Base-by-base conservation (phyloP, 169 alveolate genomes). In the Plasmodium relictum region DNA sequence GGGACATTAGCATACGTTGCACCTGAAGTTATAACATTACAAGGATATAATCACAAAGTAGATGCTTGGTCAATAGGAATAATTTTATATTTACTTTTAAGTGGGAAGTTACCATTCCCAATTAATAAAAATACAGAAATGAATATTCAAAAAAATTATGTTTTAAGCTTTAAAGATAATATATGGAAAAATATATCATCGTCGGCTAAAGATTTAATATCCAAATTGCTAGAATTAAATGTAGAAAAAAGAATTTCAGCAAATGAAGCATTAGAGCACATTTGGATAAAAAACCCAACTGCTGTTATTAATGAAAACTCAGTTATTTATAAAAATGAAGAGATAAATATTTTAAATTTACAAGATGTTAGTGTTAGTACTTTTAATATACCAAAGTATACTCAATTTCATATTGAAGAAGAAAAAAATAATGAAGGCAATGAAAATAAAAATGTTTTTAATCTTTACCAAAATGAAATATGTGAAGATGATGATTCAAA, bases 21-120 rank as follows among this genome's bases (percentile, higher is more conserved):
- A 1, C 98, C 98, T 3, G 98, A 97, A 74, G 98, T 97, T 56
- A 88, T 97, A 62, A 95, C 98, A 39, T 87, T 95, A 59, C 96
- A 97, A 70, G 98, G 98, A 12, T 96, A 96, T 89, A 95, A 96
- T 85, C 98, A 96, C 50, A 94, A 95, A 88, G 97, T 93, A 42
- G 98, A 97, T 73, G 96, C 96, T 18, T 97, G 98, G 98, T 95
- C 98, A n/a, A 93, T 97, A 0, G 98, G 98, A 14, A 97, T 97
- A 26, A 94, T 97, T n/a, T 94, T 96, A 96, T 97, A 95, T 66
- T 73, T 97, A 63, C 93, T 97, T 6, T 76, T 97, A 12, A 93
- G 98, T 9, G 98, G 98, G 7, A 92, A 96, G 10, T 95, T 97
- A 63, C 98, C 98, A 26, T 97, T 97, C 93, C 93, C 98, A 18